Percentiles rank a stretch among this genome's conserved stretches.
Conservation (phyloP, 2,329 filamentous ascomycete genomes). For the Cladosporium colombiae region DNA sequence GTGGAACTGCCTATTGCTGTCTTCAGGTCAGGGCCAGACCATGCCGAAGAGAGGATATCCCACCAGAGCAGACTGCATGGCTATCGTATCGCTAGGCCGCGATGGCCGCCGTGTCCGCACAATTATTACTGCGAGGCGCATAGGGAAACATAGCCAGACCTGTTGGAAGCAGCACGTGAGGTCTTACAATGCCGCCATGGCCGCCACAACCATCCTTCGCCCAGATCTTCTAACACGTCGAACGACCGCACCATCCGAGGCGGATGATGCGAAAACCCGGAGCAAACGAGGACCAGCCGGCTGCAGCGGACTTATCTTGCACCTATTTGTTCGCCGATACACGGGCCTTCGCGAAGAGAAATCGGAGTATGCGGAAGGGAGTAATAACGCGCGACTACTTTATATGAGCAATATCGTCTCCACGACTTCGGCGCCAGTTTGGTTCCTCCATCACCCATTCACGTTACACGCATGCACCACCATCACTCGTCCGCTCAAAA, state of each 20-base stretch:
- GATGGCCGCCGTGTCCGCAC: not conserved
- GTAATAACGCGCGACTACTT: not conserved
- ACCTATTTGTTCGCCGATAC: not conserved
- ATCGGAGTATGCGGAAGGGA: not conserved
- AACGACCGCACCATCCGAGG: conserved; percentile 1
- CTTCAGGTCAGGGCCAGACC: not conserved
- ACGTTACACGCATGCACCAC: not conserved
- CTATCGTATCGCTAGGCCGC: not conserved
- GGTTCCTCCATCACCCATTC: not conserved
- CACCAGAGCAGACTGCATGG: not conserved
- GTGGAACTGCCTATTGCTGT: not conserved
- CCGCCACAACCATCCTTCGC: conserved; percentile 2
- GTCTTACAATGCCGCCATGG: not conserved
- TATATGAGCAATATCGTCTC: not conserved
- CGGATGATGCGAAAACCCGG: not conserved
- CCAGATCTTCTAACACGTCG: not conserved
- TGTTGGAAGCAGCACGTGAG: not conserved
- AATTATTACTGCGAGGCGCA: not conserved
- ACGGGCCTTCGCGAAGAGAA: conserved; percentile 1
- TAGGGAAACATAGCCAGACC: not conserved
- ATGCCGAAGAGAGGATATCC: not conserved
- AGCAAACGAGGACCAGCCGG: not conserved
- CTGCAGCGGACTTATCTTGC: conserved; percentile 1
- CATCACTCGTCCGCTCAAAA: not conserved
- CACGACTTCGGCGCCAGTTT: not conserved